Conservation (phyloP, 352 stramenopile species). For the Pythium sp. region DNA sequence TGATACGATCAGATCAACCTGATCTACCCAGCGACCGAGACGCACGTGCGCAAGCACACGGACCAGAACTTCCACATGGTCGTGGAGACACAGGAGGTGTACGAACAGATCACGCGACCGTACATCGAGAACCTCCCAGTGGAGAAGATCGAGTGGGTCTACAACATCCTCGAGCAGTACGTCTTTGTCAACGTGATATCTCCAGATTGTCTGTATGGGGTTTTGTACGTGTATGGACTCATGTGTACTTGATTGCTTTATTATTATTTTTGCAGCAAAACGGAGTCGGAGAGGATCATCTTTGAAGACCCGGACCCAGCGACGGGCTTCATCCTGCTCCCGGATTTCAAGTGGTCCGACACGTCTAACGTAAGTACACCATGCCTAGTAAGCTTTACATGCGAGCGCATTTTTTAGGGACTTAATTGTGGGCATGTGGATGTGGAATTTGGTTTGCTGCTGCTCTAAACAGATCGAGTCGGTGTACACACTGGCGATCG, state of each 20-base stretch:
- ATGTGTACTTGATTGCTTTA: conserved; percentile 4
- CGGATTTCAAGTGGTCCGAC: conserved; percentile 85
- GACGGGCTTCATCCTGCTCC: conserved; percentile 75
- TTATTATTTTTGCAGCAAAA: conserved; percentile 44
- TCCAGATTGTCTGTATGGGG: neutral
- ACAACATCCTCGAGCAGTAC: conserved; percentile 88
- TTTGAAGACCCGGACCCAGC: conserved; percentile 62
- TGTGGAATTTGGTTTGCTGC: neutral
- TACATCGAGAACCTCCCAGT: conserved; percentile 74
- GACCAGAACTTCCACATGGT: conserved; percentile 84
- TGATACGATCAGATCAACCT: conserved; percentile 55
- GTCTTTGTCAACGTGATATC: conserved; percentile 12
- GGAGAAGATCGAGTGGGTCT: conserved; percentile 85
- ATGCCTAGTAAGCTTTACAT: neutral
- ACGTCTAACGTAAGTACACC: conserved; percentile 43
- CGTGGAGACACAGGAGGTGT: conserved; percentile 76
- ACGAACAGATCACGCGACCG: conserved; percentile 65
- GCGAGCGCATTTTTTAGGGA: no score
- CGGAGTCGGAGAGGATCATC: conserved; percentile 78
- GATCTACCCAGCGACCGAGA: conserved; percentile 78
- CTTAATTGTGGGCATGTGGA: neutral
- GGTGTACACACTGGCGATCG: conserved; percentile 80
- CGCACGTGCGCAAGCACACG: conserved; percentile 80
- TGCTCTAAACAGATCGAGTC: conserved; percentile 57
- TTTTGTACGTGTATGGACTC: neutral